Base-by-base conservation (phyloP, 73 alveolate species). In the Stentor roeselii region DNA sequence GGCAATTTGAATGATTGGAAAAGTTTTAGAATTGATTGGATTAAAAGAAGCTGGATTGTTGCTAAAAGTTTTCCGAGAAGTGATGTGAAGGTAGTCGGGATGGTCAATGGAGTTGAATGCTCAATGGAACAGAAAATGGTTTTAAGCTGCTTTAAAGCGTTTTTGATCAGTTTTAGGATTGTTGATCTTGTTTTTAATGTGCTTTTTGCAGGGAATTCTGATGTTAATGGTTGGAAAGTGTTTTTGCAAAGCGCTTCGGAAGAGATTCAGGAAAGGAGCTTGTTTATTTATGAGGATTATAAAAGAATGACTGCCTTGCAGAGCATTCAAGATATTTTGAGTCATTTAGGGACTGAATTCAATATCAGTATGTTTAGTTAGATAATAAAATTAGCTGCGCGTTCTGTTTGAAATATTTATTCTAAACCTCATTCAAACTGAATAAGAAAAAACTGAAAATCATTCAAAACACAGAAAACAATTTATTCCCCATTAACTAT, bases 1-100 rank as follows among this genome's bases (percentile, higher is more conserved):
- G 6, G 85, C n/a, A 35, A 86, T 50, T 34, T 39, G 42, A 82
- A 85, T 0, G 15, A 60, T 59, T 86, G 92, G 92, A 82, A 82
- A 14, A 35, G 35, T 27, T 27, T n/a, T 11, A 67, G 41, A 32
- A 21, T 30, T 1, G 80, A 21, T 67, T 67, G 21, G 80, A 0
- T 67, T 21, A 32, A 67, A 67, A 21, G 42, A 30, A 21, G 41
- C 11, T 21, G n/a, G 80, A 67, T 11, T 21, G 11, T 32, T 27
- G 80, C 80, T 0, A 67, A 67, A 67, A 67, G 34, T 2, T 27
- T 15, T 32, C 80, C 80, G 34, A 67, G 80, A 67, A 21, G 11
- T 67, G 80, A 67, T 21, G 37, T 32, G 37, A 67, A 67, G 34
- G 11, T 67, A 21, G 80, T 32, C 0, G 21, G 0, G 21, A 34